phyloP scores from a whole-genome alignment of 331 rosid species.

The Prunus yedoensis region DNA sequence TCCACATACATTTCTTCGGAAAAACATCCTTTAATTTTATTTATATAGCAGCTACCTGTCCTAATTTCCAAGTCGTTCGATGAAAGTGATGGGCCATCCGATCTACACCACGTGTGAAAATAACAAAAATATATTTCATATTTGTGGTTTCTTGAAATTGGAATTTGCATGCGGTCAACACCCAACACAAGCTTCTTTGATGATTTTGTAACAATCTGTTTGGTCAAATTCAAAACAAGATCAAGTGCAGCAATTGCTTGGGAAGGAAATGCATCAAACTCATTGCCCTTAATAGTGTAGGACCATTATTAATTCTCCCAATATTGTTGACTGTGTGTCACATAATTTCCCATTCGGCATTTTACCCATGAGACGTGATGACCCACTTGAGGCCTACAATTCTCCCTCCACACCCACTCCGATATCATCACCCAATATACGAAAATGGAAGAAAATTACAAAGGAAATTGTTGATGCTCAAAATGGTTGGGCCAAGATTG shows the following conservation, averaged over 20 bases:
- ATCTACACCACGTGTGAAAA: background rate
- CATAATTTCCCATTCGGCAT: too few species aligned
- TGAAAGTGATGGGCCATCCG: constrained; percentile 23
- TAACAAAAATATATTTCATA: background rate
- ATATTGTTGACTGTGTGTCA: background rate
- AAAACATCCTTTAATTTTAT: background rate
- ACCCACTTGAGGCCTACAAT: too few species aligned
- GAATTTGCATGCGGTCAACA: background rate
- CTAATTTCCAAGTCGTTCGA: background rate
- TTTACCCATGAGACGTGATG: too few species aligned
- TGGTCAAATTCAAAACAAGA: background rate
- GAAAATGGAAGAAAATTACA: too few species aligned
- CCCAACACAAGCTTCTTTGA: background rate
- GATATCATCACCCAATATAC: too few species aligned
- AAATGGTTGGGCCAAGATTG: too few species aligned
- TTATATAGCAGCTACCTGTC: background rate
- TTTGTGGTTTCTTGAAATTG: background rate
- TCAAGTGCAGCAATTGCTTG: background rate
- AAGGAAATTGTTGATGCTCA: too few species aligned
- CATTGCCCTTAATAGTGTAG: background rate
- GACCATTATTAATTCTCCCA: background rate
- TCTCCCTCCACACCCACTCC: too few species aligned
- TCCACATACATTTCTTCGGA: too few species aligned
- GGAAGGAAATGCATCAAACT: background rate
- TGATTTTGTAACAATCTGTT: background rate